phyloP scores from a whole-genome alignment of 768 basidiomycete genomes.

The Amanita exitialis region DNA sequence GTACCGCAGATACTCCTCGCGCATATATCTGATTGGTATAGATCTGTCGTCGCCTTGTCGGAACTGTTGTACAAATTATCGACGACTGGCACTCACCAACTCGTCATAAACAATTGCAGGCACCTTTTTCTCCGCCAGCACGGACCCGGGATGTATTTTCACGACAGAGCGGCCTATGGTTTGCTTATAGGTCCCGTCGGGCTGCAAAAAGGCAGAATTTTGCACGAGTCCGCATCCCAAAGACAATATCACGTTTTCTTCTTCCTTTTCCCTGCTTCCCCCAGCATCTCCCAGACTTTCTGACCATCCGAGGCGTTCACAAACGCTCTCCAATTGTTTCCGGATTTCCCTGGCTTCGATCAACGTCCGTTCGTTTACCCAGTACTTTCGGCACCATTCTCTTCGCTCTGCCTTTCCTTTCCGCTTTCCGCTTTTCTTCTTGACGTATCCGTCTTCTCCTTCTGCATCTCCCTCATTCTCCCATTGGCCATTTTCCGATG shows the following conservation, averaged over 20 bases:
- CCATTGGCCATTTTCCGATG: conserved; percentile 22
- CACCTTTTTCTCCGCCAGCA: conserved; percentile 69
- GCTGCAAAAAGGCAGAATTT: conserved; percentile 76
- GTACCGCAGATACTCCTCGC: conserved; percentile 80
- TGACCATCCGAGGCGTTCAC: conserved; percentile 29
- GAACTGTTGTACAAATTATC: conserved; percentile 1
- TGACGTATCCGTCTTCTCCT: not conserved
- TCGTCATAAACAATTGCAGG: conserved; percentile 91
- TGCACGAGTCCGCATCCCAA: conserved; percentile 70
- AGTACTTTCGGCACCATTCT: conserved; percentile 77
- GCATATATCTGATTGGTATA: conserved; percentile 84
- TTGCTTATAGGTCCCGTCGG: conserved; percentile 84
- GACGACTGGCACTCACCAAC: conserved; percentile 42
- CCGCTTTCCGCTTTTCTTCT: conserved; percentile 1
- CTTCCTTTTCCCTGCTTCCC: conserved; percentile 41
- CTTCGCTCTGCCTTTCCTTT: conserved; percentile 2
- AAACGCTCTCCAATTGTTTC: conserved; percentile 65
- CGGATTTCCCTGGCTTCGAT: conserved; percentile 70
- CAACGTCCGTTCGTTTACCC: conserved; percentile 74
- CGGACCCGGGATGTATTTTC: conserved; percentile 89
- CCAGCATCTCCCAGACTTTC: conserved; percentile 44
- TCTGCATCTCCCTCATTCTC: conserved; percentile 25
- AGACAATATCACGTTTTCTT: conserved; percentile 62
- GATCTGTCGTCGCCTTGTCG: conserved; percentile 31
- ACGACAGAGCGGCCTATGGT: conserved; percentile 67